Evolutionary conservation across 306 rosid species (phyloP).

Genomic region (Corylus americana): DNA sequence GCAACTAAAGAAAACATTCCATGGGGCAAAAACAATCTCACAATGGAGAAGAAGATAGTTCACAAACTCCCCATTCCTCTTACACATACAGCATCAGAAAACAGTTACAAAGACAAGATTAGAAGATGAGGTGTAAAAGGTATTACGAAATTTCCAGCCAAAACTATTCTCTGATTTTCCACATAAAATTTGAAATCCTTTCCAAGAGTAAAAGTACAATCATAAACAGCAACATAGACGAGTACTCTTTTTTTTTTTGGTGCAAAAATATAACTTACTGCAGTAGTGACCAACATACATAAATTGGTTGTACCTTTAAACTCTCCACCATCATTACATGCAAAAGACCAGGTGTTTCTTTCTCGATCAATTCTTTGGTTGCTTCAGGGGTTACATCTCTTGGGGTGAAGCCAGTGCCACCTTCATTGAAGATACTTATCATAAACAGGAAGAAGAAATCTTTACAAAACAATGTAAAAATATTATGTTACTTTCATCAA

Average conservation of each 20-base stretch:
- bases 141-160: neutral
- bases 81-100: neutral
- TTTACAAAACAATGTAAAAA: conserved; percentile 17
- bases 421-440: conserved; percentile 38
- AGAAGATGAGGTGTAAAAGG: neutral
- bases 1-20: no score
- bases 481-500: neutral
- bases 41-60: no score
- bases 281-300: conserved; percentile 13
- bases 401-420: conserved; percentile 87
- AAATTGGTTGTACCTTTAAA: conserved; percentile 59
- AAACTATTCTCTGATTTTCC: neutral
- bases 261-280: conserved; percentile 1
- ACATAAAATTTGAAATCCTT: neutral
- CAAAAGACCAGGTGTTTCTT: conserved; percentile 88
- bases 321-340: conserved; percentile 91
- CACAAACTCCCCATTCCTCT: no score
- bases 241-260: neutral
- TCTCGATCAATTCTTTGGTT: conserved; percentile 79
- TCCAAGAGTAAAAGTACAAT: neutral
- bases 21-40: no score
- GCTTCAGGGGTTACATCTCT: conserved; percentile 97
- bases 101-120: neutral
- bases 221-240: neutral
- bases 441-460: conserved; percentile 23